Evolutionary conservation across 2,329 filamentous ascomycete genomes (phyloP), one percentile per base, ranked within the genome.

Genomic region (Cordyceps farinosa): DNA sequence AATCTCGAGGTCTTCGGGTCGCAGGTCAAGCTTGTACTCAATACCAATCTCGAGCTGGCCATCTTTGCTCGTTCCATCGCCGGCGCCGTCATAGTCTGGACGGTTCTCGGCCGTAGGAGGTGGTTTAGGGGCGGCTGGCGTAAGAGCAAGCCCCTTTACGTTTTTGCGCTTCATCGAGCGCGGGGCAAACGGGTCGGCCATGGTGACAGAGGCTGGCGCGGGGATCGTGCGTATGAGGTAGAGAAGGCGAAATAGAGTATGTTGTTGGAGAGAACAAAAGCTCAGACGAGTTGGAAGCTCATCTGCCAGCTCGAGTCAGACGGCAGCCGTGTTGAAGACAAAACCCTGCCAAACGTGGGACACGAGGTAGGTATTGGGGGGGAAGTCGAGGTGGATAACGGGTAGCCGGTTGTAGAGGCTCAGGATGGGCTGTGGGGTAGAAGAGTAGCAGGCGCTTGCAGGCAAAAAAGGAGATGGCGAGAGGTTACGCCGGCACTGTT

Each of bases 91-190:
- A 68, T 83, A 81, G 62, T 87, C 82, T 61, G 76, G 78, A 65
- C 84, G 90, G 65, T 87, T 88, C 70, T 92, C 90, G 52, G 91
- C 89, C 36, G 91, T 88, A 61, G 88, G 86, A 61, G 87, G 80
- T 56, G 86, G 81, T 66, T 92, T 91, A 48, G 91, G 89, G 53
- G 90, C 84, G 30, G 90, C 87, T 56, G 91, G 88, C 71, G 87
- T 93, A 73, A 99, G 83, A 69, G 92, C 93, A 57, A 99, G 88
- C 44, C 93, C 94, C 81, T 98, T 98, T 77, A 96, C 90, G 76
- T 99, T 99, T 86, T 98, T 97, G 83, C 94, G 90, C 88, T 97
- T 98, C 88, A 99, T 90, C 66, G 95, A 96, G 78, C 86, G 85
- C 78, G 84, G 84, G 67, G 84, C 84, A 69, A 88, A 87, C 40